Base-by-base conservation (phyloP, 768 basidiomycete species). In the Hericium erinaceus region DNA sequence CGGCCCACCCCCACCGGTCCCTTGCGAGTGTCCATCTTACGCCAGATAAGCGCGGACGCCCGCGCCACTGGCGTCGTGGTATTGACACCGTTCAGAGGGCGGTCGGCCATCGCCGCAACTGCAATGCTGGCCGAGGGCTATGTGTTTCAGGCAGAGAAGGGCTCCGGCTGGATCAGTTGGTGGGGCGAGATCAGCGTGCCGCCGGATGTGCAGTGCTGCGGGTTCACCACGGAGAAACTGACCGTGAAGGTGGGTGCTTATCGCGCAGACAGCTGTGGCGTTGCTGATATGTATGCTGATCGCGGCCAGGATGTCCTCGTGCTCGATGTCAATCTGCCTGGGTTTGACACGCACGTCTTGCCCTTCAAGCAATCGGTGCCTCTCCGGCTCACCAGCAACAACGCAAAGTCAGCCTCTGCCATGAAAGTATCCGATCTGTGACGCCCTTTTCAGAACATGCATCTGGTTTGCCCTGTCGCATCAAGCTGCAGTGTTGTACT, bases 341-440 rank as follows among this genome's bases (percentile, higher is more conserved):
- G 33, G 20, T 13, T 59, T 33, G 12, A 40, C 9, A 39, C 58
- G 49, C 61, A 59, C 20, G 15, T 26, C n/a, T 28, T 61, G 39
- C 61, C 61, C 12, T 61, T 61, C 40, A 55, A 52, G 52, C 61
- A 61, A 49, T 44, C 18, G 13, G 58, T 61, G 11, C 53, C 46
- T 9, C 39, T 61, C 12, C 52, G 52, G 24, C 55, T 61, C 10
- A 61, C 61, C 13, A 56, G 58, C 24, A 52, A 59, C 55, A 16
- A 28, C 1, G 48, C 58, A 10, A 55, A 49, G 48, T 38, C 55
- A 15, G 39, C 16, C 11, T 39, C n/a, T 1, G 61, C 58, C 12
- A 24, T 50, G 55, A 24, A 22, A 2, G 37, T 61, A 20, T 53
- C 54, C 2, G 46, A 22, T 16, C 53, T 58, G 16, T 58, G 55